Evolutionary conservation across 805 yeast genomes (phyloP), one percentile per base, ranked within the genome.

Genomic region (Teunomyces gatunensis): DNA sequence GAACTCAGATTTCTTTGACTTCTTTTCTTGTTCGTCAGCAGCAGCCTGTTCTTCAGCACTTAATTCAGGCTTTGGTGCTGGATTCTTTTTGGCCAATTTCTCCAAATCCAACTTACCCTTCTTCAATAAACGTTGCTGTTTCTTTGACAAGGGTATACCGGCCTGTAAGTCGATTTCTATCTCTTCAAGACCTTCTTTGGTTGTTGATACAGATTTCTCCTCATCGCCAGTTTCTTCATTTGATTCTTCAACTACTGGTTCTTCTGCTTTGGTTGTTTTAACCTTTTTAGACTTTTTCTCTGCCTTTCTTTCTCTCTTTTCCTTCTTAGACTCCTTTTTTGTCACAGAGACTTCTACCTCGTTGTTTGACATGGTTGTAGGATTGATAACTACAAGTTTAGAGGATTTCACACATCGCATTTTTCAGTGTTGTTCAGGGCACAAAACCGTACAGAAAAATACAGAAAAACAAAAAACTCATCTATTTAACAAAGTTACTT

Each of bases 141-240:
- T 92, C 66, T 89, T 91, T 10, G 97, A 90, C 43, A 91, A 72
- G 1, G 99, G 97, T 11, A 86, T 79, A 5, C 89, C 83, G 42
- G 82, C 86, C 20, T 72, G 69, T 46, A 87, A 69, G 59, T 86
- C 87, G 50, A 87, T 85, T 54, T 82, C 87, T 44, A 87, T 75
- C 59, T 84, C 89, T 34, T 77, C 81, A 10, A 69, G 66, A 15
- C 81, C 85, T 55, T 77, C 72, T 54, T 78, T 68, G 60, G 82
- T 87, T 51, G 60, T 12, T 10, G 23, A n/a, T 40, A 44, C 48
- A 32, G 34, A 9, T 25, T 25, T 32, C 17, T 12, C 18, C 6
- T 39, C 48, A 21, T 47, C 51, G 28, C 49, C 50, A 23, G 46
- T 43, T 13, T 45, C 52, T 15, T 36, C 51, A 25, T 46, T 45